phyloP scores from a whole-genome alignment of 768 basidiomycete genomes.

The Rhizopogon rudus region DNA sequence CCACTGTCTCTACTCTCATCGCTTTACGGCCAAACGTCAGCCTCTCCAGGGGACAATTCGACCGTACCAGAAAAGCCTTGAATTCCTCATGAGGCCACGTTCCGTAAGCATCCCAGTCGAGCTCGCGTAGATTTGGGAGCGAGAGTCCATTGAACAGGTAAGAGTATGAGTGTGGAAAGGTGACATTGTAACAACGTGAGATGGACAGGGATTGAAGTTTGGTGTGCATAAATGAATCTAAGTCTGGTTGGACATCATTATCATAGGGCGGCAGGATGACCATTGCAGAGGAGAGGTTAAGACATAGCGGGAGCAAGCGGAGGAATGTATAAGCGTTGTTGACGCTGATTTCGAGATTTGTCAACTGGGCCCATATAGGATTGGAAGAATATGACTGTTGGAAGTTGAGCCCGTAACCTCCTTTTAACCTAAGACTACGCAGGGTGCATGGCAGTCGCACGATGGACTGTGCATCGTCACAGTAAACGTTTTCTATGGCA shows the following conservation, averaged over 20 bases:
- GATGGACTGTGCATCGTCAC: not conserved
- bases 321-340: not conserved
- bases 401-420: no score
- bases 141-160: no score
- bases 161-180: no score
- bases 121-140: no score
- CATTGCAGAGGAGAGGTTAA: slow-evolving; percentile 11
- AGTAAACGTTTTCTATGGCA: not conserved
- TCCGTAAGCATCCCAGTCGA: no score
- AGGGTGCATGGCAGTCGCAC: slow-evolving; percentile 1
- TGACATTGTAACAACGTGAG: not conserved
- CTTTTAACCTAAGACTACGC: no score
- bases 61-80: slow-evolving; percentile 13
- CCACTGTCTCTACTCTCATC: not conserved
- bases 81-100: slow-evolving; percentile 12
- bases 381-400: slow-evolving; percentile 6
- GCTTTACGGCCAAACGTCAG: not conserved
- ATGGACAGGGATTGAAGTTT: slow-evolving; percentile 11
- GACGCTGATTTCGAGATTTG: slow-evolving; percentile 6
- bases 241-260: not conserved
- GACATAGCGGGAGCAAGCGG: slow-evolving; percentile 13
- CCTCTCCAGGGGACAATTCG: not conserved
- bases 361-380: slow-evolving; percentile 13
- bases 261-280: slow-evolving; percentile 1
- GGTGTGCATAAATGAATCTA: slow-evolving; percentile 4